Percentiles rank a stretch among this genome's conserved stretches.
Evolutionary conservation across 2,329 filamentous ascomycete genomes (phyloP).

Genomic region (Teratosphaeria nubilosa): DNA sequence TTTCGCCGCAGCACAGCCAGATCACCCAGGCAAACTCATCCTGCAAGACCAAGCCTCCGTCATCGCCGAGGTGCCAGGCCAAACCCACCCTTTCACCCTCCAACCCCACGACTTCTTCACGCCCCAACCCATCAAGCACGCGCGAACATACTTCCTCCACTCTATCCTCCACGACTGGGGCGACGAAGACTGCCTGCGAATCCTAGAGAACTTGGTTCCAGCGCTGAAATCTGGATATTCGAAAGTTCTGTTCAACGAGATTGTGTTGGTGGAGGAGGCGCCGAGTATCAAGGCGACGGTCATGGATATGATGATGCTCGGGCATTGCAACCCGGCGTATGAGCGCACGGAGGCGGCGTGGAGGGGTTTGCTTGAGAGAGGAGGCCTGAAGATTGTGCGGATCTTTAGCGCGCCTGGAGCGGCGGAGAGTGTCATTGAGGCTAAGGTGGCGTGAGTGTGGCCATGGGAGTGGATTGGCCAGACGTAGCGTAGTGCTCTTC

Average conservation of each 20-base stretch:
- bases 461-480: not conserved
- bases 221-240: conserved; percentile 16
- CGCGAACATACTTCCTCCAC: conserved; percentile 15
- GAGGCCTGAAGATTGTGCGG: not conserved
- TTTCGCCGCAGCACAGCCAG: not conserved
- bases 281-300: not conserved
- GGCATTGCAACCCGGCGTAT: not conserved
- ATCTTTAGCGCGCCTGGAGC: not conserved
- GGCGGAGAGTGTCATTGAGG: not conserved
- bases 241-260: conserved; percentile 18
- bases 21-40: not conserved
- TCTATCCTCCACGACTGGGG: conserved; percentile 19
- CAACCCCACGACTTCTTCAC: conserved; percentile 8
- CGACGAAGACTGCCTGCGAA: conserved; percentile 10
- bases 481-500: not conserved
- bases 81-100: not conserved
- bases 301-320: not conserved
- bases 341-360: not conserved
- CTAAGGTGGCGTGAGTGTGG: not conserved
- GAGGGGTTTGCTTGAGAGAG: not conserved
- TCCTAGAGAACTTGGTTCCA: conserved; percentile 9
- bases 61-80: not conserved
- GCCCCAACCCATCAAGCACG: conserved; percentile 7
- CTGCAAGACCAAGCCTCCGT: not conserved
- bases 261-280: not conserved